phyloP scores from a whole-genome alignment of 140 eudicot genomes.

The Erigeron philadelphicus region DNA sequence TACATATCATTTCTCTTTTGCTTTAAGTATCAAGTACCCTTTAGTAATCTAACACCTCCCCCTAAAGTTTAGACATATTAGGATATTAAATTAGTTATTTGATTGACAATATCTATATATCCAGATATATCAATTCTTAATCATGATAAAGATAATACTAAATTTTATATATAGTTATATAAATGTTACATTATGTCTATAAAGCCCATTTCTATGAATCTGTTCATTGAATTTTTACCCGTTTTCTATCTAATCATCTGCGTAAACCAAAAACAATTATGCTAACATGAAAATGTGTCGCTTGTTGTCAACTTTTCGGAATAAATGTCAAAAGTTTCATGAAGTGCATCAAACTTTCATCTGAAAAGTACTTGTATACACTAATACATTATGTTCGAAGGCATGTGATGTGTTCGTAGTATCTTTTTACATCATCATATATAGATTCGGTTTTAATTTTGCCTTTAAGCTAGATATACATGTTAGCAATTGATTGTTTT shows the following conservation, averaged over 20 bases:
- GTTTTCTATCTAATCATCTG: no score
- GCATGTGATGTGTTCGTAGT: neutral
- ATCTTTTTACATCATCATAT: neutral
- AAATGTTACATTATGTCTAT: no score
- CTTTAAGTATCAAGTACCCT: neutral
- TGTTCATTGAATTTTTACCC: no score
- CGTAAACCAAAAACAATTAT: neutral
- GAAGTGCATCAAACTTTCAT: neutral
- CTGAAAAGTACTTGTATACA: neutral
- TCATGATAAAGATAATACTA: no score
- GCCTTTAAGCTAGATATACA: neutral
- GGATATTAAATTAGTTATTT: neutral
- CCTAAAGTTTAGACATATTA: neutral
- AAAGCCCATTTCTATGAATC: no score
- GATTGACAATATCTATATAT: no score
- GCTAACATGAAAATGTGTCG: neutral
- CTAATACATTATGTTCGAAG: neutral
- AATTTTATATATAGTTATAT: no score
- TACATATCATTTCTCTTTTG: neutral
- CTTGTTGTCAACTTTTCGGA: neutral
- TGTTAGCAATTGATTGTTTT: conserved; percentile 1
- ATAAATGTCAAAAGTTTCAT: neutral
- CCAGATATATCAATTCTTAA: no score
- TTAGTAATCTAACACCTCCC: conserved; percentile 3
- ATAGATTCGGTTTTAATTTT: no score